Percentiles rank a stretch among this genome's conserved stretches.
Evolutionary conservation across 2,329 filamentous ascomycete species (phyloP).

Genomic region (Cordyceps cicadae): DNA sequence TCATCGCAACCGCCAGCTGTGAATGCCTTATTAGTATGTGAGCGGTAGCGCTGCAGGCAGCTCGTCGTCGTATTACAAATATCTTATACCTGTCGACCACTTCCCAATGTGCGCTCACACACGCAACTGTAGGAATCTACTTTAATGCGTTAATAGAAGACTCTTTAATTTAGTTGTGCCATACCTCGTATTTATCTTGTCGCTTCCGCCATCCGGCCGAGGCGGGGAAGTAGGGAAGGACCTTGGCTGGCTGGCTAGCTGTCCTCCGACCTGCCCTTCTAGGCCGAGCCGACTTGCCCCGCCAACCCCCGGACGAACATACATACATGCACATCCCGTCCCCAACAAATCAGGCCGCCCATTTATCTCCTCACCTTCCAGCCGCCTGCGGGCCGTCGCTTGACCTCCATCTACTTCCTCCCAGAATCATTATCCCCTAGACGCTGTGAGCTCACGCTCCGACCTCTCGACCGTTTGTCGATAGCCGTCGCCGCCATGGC

Average conservation of each 20-base stretch:
- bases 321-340: background rate
- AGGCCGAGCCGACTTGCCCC: background rate
- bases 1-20: background rate
- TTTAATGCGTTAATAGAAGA: background rate
- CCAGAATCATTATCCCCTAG: background rate
- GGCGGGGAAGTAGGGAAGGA: background rate
- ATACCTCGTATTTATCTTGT: background rate
- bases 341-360: background rate
- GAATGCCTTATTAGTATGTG: no score
- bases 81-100: no score
- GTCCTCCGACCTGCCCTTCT: background rate
- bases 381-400: background rate
- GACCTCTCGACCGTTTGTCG: background rate
- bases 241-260: no score
- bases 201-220: background rate
- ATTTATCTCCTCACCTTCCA: background rate
- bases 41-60: background rate
- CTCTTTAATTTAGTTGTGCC: background rate
- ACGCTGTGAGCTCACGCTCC: background rate
- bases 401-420: background rate
- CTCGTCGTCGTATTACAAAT: background rate
- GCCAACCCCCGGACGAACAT: background rate
- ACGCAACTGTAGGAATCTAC: background rate
- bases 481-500: conserved; percentile 28
- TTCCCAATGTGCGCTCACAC: background rate